Conservation (phyloP, 805 yeast species). For the Kluyveromyces aestuarii region DNA sequence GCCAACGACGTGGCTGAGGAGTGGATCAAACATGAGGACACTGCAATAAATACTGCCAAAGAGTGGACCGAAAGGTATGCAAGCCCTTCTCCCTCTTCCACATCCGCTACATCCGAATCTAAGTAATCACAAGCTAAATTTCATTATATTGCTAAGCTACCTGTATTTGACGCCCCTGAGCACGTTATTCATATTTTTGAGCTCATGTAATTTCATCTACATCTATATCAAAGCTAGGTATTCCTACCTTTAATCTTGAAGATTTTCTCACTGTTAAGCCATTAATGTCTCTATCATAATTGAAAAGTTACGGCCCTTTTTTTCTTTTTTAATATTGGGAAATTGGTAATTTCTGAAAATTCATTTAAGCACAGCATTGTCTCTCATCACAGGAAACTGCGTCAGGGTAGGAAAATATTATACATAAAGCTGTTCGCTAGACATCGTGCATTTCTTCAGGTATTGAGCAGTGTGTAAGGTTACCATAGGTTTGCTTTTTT, state of each 20-base stretch:
- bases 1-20: constrained; percentile 97
- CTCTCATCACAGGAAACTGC: background rate
- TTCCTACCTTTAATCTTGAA: background rate
- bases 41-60: constrained; percentile 72
- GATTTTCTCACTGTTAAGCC: background rate
- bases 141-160: background rate
- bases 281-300: background rate
- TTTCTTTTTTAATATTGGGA: background rate
- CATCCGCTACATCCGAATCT: background rate
- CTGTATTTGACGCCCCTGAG: background rate
- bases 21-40: constrained; percentile 80
- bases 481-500: background rate
- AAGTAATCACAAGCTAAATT: background rate
- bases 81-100: background rate
- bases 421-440: background rate
- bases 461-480: background rate
- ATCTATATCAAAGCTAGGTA: background rate
- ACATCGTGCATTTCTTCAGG: background rate
- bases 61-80: constrained; percentile 36
- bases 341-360: background rate
- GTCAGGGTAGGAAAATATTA: background rate
- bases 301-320: background rate
- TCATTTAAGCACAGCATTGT: background rate
- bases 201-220: background rate
- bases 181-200: background rate